phyloP scores from a whole-genome alignment of 2,329 filamentous ascomycete genomes.

The Sarocladium oryzae region DNA sequence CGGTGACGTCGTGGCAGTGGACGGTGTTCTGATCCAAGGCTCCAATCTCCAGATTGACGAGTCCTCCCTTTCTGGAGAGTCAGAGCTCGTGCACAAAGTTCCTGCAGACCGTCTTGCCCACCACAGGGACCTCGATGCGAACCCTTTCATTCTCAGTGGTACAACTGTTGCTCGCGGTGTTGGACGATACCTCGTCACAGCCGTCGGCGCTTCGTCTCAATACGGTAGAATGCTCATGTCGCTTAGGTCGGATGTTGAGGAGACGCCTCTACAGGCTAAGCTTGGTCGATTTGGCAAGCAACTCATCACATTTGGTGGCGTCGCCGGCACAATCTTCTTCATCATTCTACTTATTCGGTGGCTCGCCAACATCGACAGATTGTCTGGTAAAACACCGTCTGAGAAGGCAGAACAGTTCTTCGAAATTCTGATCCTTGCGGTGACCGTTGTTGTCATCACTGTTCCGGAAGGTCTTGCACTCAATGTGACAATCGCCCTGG shows the following conservation, averaged over 20 bases:
- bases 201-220: slow-evolving; percentile 61
- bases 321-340: slow-evolving; percentile 24
- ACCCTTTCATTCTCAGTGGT: slow-evolving; percentile 70
- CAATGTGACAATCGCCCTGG: slow-evolving; percentile 47
- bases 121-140: slow-evolving; percentile 51
- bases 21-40: slow-evolving; percentile 62
- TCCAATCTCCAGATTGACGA: slow-evolving; percentile 59
- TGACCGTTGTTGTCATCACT: slow-evolving; percentile 46
- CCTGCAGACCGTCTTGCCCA: slow-evolving; percentile 38
- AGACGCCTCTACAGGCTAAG: slow-evolving; percentile 67
- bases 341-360: slow-evolving; percentile 23
- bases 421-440: slow-evolving; percentile 45
- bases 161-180: slow-evolving; percentile 67
- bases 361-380: slow-evolving; percentile 19
- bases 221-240: slow-evolving; percentile 71
- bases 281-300: slow-evolving; percentile 67
- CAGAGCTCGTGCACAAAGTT: slow-evolving; percentile 58
- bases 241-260: slow-evolving; percentile 63
- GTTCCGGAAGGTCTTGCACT: slow-evolving; percentile 49
- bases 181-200: slow-evolving; percentile 65
- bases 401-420: slow-evolving; percentile 44
- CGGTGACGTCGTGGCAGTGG: slow-evolving; percentile 60
- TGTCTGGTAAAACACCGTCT: slow-evolving; percentile 31
- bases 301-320: slow-evolving; percentile 37
- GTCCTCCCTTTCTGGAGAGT: slow-evolving; percentile 57